Conservation (phyloP, 2,329 filamentous ascomycete species). For the Microdochium nivale region DNA sequence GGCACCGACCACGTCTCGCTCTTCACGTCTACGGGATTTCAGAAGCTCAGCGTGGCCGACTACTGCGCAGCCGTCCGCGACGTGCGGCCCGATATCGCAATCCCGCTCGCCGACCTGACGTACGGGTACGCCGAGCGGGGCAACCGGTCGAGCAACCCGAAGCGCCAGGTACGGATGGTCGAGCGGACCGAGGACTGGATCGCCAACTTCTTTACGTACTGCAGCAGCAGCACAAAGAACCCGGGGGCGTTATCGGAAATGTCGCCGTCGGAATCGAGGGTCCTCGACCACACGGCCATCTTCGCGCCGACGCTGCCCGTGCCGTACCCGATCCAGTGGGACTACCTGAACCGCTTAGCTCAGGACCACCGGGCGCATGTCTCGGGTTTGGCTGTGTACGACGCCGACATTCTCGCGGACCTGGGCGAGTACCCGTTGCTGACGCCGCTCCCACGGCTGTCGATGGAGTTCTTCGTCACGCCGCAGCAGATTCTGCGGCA, state of each 20-base stretch:
- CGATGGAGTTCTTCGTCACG: slow-evolving; percentile 50
- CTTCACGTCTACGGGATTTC: slow-evolving; percentile 81
- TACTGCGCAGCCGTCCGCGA: slow-evolving; percentile 57
- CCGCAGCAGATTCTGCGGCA: slow-evolving; percentile 75
- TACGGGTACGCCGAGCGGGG: slow-evolving; percentile 30
- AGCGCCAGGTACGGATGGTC: slow-evolving; percentile 73
- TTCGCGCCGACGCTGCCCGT: slow-evolving; percentile 68
- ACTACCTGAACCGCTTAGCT: slow-evolving; percentile 67
- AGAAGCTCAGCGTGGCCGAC: slow-evolving; percentile 56
- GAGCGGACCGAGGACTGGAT: slow-evolving; percentile 82
- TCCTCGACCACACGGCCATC: slow-evolving; percentile 28
- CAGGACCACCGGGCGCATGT: slow-evolving; percentile 52
- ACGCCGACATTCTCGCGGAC: slow-evolving; percentile 58
- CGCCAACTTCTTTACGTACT: slow-evolving; percentile 49
- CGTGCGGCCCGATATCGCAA: slow-evolving; percentile 71
- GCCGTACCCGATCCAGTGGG: slow-evolving; percentile 63
- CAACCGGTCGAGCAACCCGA: slow-evolving; percentile 43
- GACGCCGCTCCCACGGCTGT: slow-evolving; percentile 59
- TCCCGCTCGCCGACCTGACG: slow-evolving; percentile 69
- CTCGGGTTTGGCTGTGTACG: slow-evolving; percentile 70
- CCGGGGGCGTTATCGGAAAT: not conserved
- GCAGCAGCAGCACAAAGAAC: slow-evolving; percentile 3
- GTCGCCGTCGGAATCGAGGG: not conserved
- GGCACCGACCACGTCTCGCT: slow-evolving; percentile 64
- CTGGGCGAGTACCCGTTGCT: slow-evolving; percentile 50